A percentile compares a stretch with the other conserved stretches of the same genome.
Conservation (phyloP, 1,139 yeast species). For the Zygosaccharomyces sapae region DNA sequence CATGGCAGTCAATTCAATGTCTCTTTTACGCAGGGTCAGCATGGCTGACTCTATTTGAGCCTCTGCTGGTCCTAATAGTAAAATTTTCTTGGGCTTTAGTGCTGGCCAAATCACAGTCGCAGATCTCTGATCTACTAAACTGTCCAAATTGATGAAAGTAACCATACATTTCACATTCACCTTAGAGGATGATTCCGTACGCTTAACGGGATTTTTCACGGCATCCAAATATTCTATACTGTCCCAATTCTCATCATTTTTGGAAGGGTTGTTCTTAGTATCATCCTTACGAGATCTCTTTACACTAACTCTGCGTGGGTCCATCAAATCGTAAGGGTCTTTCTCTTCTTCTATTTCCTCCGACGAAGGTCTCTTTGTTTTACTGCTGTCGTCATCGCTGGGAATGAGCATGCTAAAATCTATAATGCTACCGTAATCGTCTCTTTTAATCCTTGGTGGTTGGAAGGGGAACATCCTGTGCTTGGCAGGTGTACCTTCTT, state of each 20-base stretch:
- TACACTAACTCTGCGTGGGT: constrained; percentile 20
- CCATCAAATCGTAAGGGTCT: constrained; percentile 29
- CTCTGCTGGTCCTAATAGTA: constrained; percentile 49
- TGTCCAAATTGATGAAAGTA: constrained; percentile 79
- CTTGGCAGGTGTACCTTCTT: constrained; percentile 53
- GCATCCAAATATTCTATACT: constrained; percentile 55
- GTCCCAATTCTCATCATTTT: constrained; percentile 33
- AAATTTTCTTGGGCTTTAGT: constrained; percentile 70
- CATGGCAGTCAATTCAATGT: constrained; percentile 38
- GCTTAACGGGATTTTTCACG: constrained; percentile 51
- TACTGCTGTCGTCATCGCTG: constrained; percentile 47
- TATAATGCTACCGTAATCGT: constrained; percentile 80
- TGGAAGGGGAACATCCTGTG: constrained; percentile 77
- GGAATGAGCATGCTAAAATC: constrained; percentile 49
- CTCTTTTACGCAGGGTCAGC: constrained; percentile 28
- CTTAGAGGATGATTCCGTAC: constrained; percentile 39
- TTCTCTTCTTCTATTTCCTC: constrained; percentile 26
- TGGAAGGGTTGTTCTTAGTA: constrained; percentile 20
- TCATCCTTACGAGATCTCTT: constrained; percentile 16
- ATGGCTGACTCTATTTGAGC: constrained; percentile 24
- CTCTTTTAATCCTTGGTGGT: constrained; percentile 55
- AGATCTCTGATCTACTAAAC: constrained; percentile 81
- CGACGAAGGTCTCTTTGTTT: constrained; percentile 27
- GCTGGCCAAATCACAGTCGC: constrained; percentile 72
- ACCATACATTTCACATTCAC: constrained; percentile 64